Base-by-base conservation (phyloP, 176 grass and related monocot genomes). In the Microstegium vimineum region DNA sequence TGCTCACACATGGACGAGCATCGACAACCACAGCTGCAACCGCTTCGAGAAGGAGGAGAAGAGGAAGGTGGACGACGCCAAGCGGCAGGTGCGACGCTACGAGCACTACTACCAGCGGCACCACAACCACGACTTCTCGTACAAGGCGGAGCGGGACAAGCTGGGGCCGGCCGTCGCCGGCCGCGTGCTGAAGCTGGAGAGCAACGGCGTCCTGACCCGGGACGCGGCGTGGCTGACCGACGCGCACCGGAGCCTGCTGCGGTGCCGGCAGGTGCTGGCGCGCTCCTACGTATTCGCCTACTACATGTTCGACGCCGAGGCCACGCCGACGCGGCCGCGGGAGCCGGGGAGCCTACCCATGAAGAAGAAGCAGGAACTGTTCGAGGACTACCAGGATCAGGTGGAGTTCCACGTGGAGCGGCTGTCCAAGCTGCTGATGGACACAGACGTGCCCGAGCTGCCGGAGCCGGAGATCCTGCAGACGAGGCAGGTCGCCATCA, bases 211-310 rank as follows among this genome's bases (percentile, higher is more conserved):
- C 3, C 1, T 0, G 20, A 5, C 13, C 35, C 17, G 7, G 20
- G 69, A 81, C 61, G 14, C 34, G 61, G 10, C 41, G 9, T 86
- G 87, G 87, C 15, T 89, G n/a, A 11, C 25, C 18, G 33, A 30
- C 2, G 82, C 76, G 40, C 59, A 85, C 45, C 8, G 66, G 15
- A 74, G 5, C 28, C 88, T 90, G 37, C 46, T 88, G 26, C 6
- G 5, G 17, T 87, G 88, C 20, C 74, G 85, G 22, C 71, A 79
- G 65, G 66, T 79, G 49, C 80, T 93, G 22, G 46, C 26, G 59
- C 64, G 34, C 17, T 90, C 87, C 6, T 87, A 93, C 78, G 84
- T 63, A 14, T 90, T 93, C 28, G 84, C 91, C 42, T 93, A 78
- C 82, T 87, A 74, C 77, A 90, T 93, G 77, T 93, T 93, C 72